Evolutionary conservation across 345 rosid genomes (phyloP), one percentile per base, ranked within the genome.

Genomic region (Eucalyptus coolabah): DNA sequence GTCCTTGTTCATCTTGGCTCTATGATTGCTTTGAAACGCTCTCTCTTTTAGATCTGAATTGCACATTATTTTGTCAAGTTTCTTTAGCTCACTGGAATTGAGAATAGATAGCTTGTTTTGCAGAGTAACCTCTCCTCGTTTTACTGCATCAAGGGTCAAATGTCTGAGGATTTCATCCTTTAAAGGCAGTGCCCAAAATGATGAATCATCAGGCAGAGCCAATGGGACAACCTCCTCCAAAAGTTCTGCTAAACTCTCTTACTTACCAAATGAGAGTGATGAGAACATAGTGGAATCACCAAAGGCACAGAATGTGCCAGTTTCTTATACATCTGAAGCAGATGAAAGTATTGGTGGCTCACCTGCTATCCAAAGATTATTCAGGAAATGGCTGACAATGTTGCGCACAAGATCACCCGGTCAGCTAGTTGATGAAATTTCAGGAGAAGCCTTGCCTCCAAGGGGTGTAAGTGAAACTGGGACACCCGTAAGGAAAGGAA

Each of bases 371-470:
- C 96, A 94, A 85, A 95, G 91, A 88, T 93, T 96, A 88, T 97
- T 97, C 91, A 96, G 94, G 94, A 96, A 96, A 91, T 96, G 98
- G 99, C 91, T 96, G 90, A 93, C 92, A 89, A 87, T 95, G 91
- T 88, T 95, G 92, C 90, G 93, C 67, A 92, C 96, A 45, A 95
- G 28, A 21, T 86, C 90, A 23, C 86, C 67, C 9, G 89, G 88
- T 93, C 95, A 94, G 92, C 95, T 90, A 82, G 91, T 87, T 87
- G 94, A 94, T 90, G 95, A 92, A 88, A 89, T 94, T 89, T 37
- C 96, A 91, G 94, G 91, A 89, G 96, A 93, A 91, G 94, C 90
- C 89, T 89, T 90, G 87, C 90, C 90, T 88, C 94, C 94, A 59
- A 91, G 67, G 30, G 93, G 92, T 32, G 87, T 88, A 88, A 91